Evolutionary conservation across 208 protist species (phyloP).

Genomic region (Angomonas ambiguus): DNA sequence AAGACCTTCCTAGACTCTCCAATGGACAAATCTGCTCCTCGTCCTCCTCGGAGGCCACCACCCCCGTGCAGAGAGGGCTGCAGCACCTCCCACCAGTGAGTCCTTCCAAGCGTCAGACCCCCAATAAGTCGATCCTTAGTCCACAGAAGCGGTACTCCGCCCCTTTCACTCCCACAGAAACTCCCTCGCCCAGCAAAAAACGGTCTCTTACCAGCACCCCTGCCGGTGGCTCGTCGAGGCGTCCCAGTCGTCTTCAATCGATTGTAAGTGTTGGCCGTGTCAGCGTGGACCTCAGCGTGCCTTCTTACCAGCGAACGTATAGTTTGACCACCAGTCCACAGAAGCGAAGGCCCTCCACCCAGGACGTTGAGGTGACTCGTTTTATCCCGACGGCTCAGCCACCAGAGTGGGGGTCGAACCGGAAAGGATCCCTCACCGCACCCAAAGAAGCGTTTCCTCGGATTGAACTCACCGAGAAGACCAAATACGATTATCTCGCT

Average conservation of each 20-base stretch:
- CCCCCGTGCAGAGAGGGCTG: neutral
- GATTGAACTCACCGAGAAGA: constrained; percentile 24
- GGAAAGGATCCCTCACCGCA: neutral
- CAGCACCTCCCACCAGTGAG: neutral
- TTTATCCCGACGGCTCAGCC: constrained; percentile 7
- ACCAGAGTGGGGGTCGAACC: constrained; percentile 32
- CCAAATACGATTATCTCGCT: constrained; percentile 28
- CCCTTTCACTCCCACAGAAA: neutral
- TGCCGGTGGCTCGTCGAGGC: neutral
- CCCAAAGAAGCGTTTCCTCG: constrained; percentile 30
- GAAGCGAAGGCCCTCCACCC: constrained; percentile 15
- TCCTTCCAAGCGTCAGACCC: neutral
- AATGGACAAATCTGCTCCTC: constrained; percentile 12
- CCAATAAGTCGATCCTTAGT: neutral
- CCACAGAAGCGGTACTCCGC: neutral
- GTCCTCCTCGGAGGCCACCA: neutral
- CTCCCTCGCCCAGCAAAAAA: neutral
- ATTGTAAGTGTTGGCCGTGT: neutral
- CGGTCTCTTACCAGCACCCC: neutral
- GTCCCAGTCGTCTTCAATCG: neutral
- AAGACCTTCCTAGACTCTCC: constrained; percentile 8
- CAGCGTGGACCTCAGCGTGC: neutral
- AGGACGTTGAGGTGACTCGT: constrained; percentile 14
- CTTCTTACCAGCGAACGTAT: constrained; percentile 31
- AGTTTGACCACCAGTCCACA: constrained; percentile 15